phyloP scores from a whole-genome alignment of 169 alveolate genomes.

The Hepatocystis sp. region DNA sequence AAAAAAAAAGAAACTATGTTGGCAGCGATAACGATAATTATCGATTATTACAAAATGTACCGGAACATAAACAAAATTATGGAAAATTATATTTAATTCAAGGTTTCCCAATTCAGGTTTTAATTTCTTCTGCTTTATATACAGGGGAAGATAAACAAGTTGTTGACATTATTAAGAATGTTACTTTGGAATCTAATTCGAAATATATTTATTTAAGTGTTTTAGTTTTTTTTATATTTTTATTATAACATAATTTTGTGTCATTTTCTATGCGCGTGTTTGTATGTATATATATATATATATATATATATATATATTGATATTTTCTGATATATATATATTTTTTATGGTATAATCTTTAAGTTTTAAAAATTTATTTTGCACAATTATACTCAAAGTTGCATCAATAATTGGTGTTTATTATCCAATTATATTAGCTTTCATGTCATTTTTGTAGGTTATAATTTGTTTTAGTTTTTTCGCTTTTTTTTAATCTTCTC shows the following conservation, averaged over 20 bases:
- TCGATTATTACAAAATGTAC: constrained; percentile 84
- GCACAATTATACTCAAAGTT: no score
- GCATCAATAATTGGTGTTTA: no score
- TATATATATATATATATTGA: no score
- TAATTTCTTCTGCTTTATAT: constrained; percentile 79
- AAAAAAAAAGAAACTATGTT: constrained; percentile 66
- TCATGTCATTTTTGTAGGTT: no score
- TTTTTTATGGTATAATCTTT: no score
- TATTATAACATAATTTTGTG: neutral
- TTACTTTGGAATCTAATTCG: constrained; percentile 5
- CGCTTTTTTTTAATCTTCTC: no score
- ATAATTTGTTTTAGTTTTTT: no score
- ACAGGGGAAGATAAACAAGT: constrained; percentile 11
- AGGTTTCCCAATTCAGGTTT: constrained; percentile 87
- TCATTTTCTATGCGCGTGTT: neutral
- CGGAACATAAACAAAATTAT: constrained; percentile 78
- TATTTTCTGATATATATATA: no score
- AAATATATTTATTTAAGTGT: neutral
- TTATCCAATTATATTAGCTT: no score
- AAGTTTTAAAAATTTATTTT: no score
- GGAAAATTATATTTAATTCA: constrained; percentile 86
- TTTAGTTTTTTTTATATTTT: neutral
- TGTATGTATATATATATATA: no score
- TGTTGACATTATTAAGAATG: constrained; percentile 11
- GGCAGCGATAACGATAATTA: constrained; percentile 79